Conservation (phyloP, 768 basidiomycete genomes). For the Suillus discolor region DNA sequence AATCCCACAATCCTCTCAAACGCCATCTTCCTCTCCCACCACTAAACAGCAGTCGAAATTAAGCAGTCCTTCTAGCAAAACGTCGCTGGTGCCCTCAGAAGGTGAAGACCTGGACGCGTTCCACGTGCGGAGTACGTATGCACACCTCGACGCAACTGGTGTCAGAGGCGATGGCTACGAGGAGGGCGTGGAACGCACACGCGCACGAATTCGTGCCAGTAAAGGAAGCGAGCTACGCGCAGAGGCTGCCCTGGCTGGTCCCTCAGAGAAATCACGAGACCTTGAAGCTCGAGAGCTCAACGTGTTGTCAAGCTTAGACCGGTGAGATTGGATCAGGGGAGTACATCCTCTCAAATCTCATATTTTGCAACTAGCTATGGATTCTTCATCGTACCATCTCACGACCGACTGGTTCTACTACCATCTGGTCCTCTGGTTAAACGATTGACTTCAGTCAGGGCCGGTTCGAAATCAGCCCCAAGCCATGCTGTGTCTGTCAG, state of each 20-base stretch:
- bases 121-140: conserved; percentile 86
- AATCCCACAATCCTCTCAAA: conserved; percentile 37
- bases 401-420: conserved; percentile 82
- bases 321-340: conserved; percentile 51
- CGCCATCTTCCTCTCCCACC: conserved; percentile 32
- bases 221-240: conserved; percentile 62
- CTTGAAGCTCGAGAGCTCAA: conserved; percentile 74
- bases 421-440: conserved; percentile 63
- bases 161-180: conserved; percentile 94
- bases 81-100: conserved; percentile 69
- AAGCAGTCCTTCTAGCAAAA: conserved; percentile 48
- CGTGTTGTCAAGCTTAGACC: conserved; percentile 78
- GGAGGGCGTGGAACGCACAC: conserved; percentile 91
- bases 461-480: conserved; percentile 48
- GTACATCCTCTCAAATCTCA: conserved; percentile 15
- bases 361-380: conserved; percentile 67
- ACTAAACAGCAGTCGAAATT: conserved; percentile 30
- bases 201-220: conserved; percentile 64
- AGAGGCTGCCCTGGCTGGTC: conserved; percentile 55
- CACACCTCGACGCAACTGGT: conserved; percentile 85
- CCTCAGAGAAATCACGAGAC: conserved; percentile 63
- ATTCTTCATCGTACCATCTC: conserved; percentile 79
- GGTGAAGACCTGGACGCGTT: conserved; percentile 84
- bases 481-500: conserved; percentile 48
- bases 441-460: conserved; percentile 48